Percentiles rank a stretch among this genome's conserved stretches.
phyloP scores from a whole-genome alignment of 345 rosid species.

The Salix dunnii region DNA sequence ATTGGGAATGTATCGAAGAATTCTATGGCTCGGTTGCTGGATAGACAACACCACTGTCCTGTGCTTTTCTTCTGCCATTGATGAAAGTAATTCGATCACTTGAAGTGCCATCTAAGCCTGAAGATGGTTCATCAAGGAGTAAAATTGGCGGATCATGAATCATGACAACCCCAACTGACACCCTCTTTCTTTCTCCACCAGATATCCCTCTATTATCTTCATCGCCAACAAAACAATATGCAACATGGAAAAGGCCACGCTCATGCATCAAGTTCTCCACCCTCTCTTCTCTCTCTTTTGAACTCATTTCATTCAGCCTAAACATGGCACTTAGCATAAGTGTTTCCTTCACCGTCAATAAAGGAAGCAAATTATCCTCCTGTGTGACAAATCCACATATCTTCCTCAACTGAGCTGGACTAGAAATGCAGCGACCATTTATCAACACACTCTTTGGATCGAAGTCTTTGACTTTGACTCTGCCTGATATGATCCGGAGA shows the following conservation, averaged over 20 bases:
- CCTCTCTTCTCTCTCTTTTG: conserved; percentile 51
- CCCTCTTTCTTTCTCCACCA: conserved; percentile 33
- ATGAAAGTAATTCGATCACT: conserved; percentile 22
- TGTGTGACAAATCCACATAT: conserved; percentile 84
- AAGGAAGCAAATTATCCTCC: conserved; percentile 74
- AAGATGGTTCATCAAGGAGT: conserved; percentile 32
- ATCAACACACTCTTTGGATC: conserved; percentile 47
- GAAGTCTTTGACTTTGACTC: conserved; percentile 51
- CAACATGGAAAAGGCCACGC: conserved; percentile 53
- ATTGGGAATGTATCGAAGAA: conserved; percentile 17
- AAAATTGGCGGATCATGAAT: conserved; percentile 29
- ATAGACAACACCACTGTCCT: conserved; percentile 24
- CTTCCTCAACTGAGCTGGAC: conserved; percentile 51
- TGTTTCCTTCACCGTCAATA: conserved; percentile 81
- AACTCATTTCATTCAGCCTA: conserved; percentile 49
- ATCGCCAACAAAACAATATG: conserved; percentile 28
- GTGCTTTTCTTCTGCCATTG: conserved; percentile 21
- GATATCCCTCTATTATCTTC: conserved; percentile 28
- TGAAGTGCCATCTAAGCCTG: conserved; percentile 27
- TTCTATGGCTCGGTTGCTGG: conserved; percentile 30
- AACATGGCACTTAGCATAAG: conserved; percentile 74
- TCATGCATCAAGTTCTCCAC: conserved; percentile 66
- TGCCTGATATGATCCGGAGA: conserved; percentile 63
- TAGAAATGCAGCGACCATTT: conserved; percentile 31
- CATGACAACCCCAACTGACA: conserved; percentile 29